Evolutionary conservation across 805 yeast species (phyloP).

Genomic region (Saturnispora gosingensis): DNA sequence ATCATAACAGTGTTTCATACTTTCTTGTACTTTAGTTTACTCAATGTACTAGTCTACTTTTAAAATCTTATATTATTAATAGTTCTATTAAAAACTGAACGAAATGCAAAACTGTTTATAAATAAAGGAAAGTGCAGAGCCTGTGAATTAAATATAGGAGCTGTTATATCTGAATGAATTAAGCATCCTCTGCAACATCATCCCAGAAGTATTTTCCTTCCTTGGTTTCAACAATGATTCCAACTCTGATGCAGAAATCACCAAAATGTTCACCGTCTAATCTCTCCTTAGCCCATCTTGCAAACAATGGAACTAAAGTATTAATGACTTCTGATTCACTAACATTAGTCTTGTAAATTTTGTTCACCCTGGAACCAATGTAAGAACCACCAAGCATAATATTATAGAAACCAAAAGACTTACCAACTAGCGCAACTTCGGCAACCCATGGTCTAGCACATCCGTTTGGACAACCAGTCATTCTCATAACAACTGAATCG

Average conservation of each 20-base stretch:
- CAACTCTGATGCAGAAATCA: constrained; percentile 79
- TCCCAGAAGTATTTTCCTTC: constrained; percentile 96
- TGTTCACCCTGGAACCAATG: constrained; percentile 86
- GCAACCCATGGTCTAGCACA: constrained; percentile 99
- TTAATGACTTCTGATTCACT: constrained; percentile 82
- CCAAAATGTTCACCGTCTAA: constrained; percentile 90
- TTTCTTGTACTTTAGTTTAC: not conserved
- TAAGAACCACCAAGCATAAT: constrained; percentile 94
- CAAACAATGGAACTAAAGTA: constrained; percentile 75
- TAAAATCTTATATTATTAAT: not conserved
- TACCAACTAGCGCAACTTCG: constrained; percentile 91
- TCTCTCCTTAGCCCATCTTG: constrained; percentile 91
- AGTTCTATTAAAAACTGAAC: not conserved
- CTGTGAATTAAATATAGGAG: not conserved
- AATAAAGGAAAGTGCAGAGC: constrained; percentile 8
- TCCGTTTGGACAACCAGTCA: constrained; percentile 99
- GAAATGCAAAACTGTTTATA: constrained; percentile 1
- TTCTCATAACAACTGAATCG: constrained; percentile 91
- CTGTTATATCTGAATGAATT: not conserved
- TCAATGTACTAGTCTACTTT: not conserved
- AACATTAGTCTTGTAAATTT: constrained; percentile 77
- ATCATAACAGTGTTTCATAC: not conserved
- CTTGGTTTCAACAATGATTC: constrained; percentile 78
- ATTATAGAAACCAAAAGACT: constrained; percentile 88
- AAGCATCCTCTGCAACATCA: constrained; percentile 64